phyloP scores from a whole-genome alignment of 768 basidiomycete genomes.

The Mycena capillaripes region DNA sequence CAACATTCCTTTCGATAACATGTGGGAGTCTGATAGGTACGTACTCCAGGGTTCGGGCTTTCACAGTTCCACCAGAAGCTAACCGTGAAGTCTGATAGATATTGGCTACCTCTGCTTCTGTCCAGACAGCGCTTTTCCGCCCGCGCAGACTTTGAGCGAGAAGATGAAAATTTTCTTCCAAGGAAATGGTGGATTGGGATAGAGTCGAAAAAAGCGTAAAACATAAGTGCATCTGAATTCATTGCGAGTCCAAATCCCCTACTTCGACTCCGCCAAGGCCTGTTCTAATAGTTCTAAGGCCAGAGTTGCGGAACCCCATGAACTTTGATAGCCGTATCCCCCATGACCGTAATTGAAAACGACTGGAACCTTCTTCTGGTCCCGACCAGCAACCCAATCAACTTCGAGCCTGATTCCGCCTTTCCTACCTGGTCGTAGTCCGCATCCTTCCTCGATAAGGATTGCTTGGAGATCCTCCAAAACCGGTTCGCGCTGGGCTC shows the following conservation, averaged over 20 bases:
- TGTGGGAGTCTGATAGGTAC: conserved; percentile 67
- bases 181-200: conserved; percentile 64
- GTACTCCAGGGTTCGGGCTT: too few species aligned
- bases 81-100: conserved; percentile 66
- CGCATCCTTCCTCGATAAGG: conserved; percentile 67
- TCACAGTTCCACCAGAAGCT: too few species aligned
- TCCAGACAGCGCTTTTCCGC: conserved; percentile 56
- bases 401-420: conserved; percentile 63
- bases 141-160: conserved; percentile 58
- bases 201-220: neutral
- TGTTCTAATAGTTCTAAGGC: conserved; percentile 63
- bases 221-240: too few species aligned
- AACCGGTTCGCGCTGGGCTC: conserved; percentile 59
- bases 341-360: conserved; percentile 60
- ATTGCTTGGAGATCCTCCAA: conserved; percentile 64
- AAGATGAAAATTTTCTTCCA: conserved; percentile 45
- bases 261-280: conserved; percentile 45
- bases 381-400: conserved; percentile 1
- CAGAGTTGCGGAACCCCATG: conserved; percentile 73
- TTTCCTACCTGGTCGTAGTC: conserved; percentile 75
- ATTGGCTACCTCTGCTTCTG: conserved; percentile 79
- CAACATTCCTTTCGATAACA: conserved; percentile 71
- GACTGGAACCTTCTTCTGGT: conserved; percentile 51
- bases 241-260: conserved; percentile 7
- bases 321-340: conserved; percentile 73